Percentiles rank a stretch among this genome's conserved stretches.
phyloP scores from a whole-genome alignment of 2,329 filamentous ascomycete genomes.

The Fusarium nelsonii region DNA sequence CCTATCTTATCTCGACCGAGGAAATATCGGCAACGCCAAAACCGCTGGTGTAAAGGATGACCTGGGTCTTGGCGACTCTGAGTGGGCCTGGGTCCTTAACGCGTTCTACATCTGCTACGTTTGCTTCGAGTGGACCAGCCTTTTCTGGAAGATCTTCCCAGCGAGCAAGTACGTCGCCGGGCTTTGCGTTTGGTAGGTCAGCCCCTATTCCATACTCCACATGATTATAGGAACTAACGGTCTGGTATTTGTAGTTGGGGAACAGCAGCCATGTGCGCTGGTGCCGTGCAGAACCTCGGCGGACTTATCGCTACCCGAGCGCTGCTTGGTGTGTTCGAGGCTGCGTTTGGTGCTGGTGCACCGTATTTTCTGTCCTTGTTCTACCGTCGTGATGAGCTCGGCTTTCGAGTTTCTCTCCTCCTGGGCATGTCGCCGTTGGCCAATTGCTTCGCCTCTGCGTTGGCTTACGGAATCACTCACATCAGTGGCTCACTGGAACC shows the following conservation, averaged over 20 bases:
- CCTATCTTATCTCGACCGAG: constrained; percentile 35
- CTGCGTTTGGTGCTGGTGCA: constrained; percentile 32
- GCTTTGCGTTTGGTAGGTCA: constrained; percentile 27
- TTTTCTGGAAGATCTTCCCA: constrained; percentile 36
- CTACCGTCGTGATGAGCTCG: constrained; percentile 29
- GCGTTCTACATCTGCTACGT: constrained; percentile 38
- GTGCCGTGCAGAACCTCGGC: constrained; percentile 16
- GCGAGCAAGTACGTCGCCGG: constrained; percentile 30
- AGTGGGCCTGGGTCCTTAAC: constrained; percentile 40
- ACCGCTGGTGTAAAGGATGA: constrained; percentile 23
- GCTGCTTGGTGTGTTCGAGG: constrained; percentile 31
- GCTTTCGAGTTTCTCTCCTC: constrained; percentile 21
- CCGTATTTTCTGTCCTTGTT: constrained; percentile 31
- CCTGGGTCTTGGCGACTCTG: constrained; percentile 3
- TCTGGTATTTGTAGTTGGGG: constrained; percentile 17
- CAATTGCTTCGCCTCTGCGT: constrained; percentile 24
- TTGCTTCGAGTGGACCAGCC: constrained; percentile 29
- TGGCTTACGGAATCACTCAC: constrained; percentile 29
- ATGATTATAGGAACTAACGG: rapidly evolving
- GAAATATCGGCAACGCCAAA: constrained; percentile 39
- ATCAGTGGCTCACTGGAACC: constrained; percentile 23
- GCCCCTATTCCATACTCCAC: rapidly evolving
- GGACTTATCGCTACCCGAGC: constrained; percentile 17
- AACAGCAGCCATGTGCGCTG: constrained; percentile 28
- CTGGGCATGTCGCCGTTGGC: constrained; percentile 30